Conservation (phyloP, 202 grass and related monocot genomes). For the Schoenoplectus triqueter region DNA sequence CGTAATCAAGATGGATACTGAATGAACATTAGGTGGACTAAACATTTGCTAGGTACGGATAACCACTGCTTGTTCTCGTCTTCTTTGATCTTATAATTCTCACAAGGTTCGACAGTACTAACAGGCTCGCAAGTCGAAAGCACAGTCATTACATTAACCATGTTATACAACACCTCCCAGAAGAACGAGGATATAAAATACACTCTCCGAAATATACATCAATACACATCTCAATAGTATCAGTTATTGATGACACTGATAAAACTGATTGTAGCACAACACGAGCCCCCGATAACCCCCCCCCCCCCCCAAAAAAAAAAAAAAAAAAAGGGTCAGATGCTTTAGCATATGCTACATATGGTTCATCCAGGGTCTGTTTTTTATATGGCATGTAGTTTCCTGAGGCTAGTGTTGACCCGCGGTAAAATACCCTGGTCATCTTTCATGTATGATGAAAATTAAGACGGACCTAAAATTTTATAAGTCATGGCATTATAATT, state of each 20-base stretch:
- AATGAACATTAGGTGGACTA: too few relatives aligned
- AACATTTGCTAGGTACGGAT: neutral
- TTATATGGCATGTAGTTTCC: conserved; percentile 5
- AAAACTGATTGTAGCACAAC: conserved; percentile 13
- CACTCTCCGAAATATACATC: conserved; percentile 35
- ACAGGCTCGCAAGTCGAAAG: neutral
- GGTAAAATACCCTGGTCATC: neutral
- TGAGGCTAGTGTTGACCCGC: conserved; percentile 32
- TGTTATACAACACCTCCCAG: conserved; percentile 13
- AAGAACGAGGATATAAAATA: neutral
- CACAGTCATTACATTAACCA: conserved; percentile 22
- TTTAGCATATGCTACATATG: neutral
- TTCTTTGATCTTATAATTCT: neutral
- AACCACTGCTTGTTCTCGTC: neutral
- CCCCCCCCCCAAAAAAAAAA: neutral
- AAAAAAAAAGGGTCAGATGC: neutral
- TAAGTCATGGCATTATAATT: conserved; percentile 53
- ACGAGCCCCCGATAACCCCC: neutral
- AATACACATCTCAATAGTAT: neutral
- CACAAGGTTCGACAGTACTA: conserved; percentile 3
- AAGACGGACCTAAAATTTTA: conserved; percentile 28
- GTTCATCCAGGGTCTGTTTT: conserved; percentile 10
- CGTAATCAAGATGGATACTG: too few relatives aligned
- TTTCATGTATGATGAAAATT: conserved; percentile 34
- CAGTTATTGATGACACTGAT: neutral